These are phyloP conservation scores for Fonsecaea multimorphosa DNA, from an alignment of 2,329 filamentous ascomycete species.

Conservation along the genomic window DNA sequence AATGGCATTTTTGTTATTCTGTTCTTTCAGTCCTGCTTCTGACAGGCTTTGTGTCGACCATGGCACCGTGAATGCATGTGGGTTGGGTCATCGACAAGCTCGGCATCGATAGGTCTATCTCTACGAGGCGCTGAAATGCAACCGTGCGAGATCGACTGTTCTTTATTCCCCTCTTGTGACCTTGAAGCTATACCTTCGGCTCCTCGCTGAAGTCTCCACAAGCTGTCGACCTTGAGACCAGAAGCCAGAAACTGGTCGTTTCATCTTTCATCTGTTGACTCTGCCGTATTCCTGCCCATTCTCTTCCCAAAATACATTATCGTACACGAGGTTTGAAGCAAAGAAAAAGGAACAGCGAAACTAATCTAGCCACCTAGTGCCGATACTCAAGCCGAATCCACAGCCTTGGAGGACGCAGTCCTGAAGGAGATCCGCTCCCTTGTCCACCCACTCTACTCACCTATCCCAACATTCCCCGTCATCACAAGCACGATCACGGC, in stretches of 20 bases:
- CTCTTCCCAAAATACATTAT: neutral
- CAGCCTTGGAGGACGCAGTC: neutral
- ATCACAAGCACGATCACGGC: neutral
- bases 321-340: too few relatives aligned
- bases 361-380: neutral
- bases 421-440: constrained; percentile 27
- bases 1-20: too few relatives aligned
- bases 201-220: neutral
- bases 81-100: neutral
- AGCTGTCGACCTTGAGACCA: neutral
- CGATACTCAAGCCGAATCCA: neutral
- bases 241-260: neutral
- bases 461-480: constrained; percentile 13
- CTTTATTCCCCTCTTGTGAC: neutral
- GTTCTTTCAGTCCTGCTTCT: neutral
- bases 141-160: neutral
- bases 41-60: neutral
- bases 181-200: neutral
- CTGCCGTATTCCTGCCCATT: neutral
- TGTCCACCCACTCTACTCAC: constrained; percentile 26
- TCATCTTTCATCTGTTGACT: neutral
- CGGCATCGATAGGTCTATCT: neutral
- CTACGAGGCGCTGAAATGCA: neutral
- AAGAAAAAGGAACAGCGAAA: neutral
- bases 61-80: neutral